A percentile compares a stretch with the other conserved stretches of the same genome.
These are phyloP conservation scores for Forsythia suspensa DNA, from an alignment of 257 asterid species.

Conservation along the genomic window DNA sequence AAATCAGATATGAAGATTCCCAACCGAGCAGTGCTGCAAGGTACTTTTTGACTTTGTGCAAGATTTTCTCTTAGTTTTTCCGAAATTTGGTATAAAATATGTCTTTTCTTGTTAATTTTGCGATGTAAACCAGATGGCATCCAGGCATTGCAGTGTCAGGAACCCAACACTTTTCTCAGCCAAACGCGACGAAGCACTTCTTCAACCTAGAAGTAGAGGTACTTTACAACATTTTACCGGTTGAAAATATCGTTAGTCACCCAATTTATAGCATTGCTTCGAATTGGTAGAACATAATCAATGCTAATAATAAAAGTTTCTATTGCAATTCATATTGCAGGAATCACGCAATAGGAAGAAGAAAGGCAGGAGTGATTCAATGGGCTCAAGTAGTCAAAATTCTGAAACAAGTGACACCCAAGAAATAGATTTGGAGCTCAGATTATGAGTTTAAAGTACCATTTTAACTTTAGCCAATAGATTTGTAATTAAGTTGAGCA, in stretches of 20 bases:
- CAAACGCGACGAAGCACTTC: slow-evolving; percentile 57
- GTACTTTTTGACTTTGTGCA: slow-evolving; percentile 22
- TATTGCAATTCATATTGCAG: slow-evolving; percentile 30
- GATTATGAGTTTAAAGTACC: slow-evolving; percentile 36
- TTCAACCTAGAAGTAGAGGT: slow-evolving; percentile 57
- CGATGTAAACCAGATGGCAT: slow-evolving; percentile 52
- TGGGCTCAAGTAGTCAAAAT: slow-evolving; percentile 44
- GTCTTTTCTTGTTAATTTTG: too few species aligned
- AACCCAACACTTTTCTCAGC: slow-evolving; percentile 53
- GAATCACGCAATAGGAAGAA: slow-evolving; percentile 40
- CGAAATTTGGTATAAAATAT: too few species aligned
- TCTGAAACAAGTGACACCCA: slow-evolving; percentile 56
- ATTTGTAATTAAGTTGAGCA: not conserved
- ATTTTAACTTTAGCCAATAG: not conserved
- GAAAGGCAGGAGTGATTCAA: slow-evolving; percentile 40
- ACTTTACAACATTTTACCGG: slow-evolving; percentile 3
- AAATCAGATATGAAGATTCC: slow-evolving; percentile 58
- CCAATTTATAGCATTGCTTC: not conserved
- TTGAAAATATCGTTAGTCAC: not conserved
- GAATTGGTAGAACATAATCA: not conserved
- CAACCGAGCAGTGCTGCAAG: slow-evolving; percentile 49
- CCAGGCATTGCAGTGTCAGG: slow-evolving; percentile 52
- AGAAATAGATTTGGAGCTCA: slow-evolving; percentile 92
- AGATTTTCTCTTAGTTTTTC: too few species aligned
- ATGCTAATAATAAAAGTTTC: not conserved